Percentiles rank a stretch among this genome's conserved stretches.
phyloP scores from a whole-genome alignment of 257 asterid genomes.

The Solanum habrochaites region DNA sequence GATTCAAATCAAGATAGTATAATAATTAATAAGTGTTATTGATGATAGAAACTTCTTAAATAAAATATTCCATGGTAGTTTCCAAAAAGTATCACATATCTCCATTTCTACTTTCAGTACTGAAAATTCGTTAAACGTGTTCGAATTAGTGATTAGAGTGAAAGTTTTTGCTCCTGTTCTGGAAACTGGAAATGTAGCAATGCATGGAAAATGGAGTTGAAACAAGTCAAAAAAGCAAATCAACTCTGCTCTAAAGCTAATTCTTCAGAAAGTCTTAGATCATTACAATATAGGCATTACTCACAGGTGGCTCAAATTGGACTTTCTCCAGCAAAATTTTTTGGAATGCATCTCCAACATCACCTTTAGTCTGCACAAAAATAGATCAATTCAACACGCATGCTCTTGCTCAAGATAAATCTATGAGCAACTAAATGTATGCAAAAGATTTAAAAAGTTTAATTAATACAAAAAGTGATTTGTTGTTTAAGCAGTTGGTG shows the following conservation, averaged over 20 bases:
- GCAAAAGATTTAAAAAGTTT: neutral
- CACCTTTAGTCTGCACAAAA: constrained; percentile 47
- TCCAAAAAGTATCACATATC: neutral
- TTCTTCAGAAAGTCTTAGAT: neutral
- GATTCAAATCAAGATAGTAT: neutral
- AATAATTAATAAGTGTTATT: neutral
- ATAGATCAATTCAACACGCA: neutral
- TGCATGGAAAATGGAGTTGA: neutral
- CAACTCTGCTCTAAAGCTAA: neutral
- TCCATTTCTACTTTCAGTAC: neutral
- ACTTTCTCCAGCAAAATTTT: constrained; percentile 38
- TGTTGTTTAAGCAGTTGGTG: neutral
- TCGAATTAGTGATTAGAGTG: neutral
- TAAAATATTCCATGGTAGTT: neutral
- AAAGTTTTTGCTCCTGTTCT: neutral
- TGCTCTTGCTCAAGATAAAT: neutral
- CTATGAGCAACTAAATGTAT: neutral
- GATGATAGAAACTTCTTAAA: neutral
- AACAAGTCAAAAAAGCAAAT: neutral
- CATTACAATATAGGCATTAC: constrained; percentile 9
- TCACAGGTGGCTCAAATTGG: constrained; percentile 43
- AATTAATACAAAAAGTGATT: neutral
- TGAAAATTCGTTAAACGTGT: neutral
- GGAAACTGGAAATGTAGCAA: neutral
- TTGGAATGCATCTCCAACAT: constrained; percentile 23